A percentile compares a stretch with the other conserved stretches of the same genome.
Evolutionary conservation across 345 rosid species (phyloP).

Genomic region (Nasturtium officinale): DNA sequence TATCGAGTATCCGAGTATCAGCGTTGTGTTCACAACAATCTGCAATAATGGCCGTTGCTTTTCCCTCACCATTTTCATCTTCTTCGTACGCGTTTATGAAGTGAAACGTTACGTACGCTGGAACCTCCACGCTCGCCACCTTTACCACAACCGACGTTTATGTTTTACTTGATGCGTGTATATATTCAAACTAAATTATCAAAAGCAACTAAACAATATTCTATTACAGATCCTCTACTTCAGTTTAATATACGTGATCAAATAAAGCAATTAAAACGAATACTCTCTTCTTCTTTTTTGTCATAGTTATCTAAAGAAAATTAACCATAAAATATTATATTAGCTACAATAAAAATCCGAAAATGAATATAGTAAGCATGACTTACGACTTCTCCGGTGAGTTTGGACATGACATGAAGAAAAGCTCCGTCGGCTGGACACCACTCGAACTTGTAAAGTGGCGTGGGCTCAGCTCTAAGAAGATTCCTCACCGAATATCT

Average conservation of each 20-base stretch:
- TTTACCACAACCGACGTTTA: slow-evolving; percentile 19
- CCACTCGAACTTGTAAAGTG: slow-evolving; percentile 92
- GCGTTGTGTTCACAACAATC: slow-evolving; percentile 95
- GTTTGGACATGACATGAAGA: slow-evolving; percentile 82
- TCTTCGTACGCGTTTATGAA: slow-evolving; percentile 95
- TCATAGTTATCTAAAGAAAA: neutral
- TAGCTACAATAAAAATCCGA: neutral
- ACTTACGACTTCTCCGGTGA: slow-evolving; percentile 83
- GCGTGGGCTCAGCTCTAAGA: slow-evolving; percentile 88
- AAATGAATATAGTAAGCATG: neutral
- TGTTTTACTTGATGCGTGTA: neutral
- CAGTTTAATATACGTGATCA: too few relatives aligned
- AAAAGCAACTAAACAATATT: neutral
- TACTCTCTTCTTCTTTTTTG: neutral
- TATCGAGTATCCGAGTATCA: slow-evolving; percentile 73
- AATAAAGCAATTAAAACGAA: neutral
- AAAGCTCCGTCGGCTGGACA: slow-evolving; percentile 76
- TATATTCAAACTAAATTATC: neutral
- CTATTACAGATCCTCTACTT: neutral
- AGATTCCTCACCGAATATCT: slow-evolving; percentile 79
- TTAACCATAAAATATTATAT: neutral
- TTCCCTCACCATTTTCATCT: slow-evolving; percentile 68
- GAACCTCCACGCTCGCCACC: slow-evolving; percentile 97
- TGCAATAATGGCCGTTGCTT: slow-evolving; percentile 62
- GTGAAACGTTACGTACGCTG: slow-evolving; percentile 81